Conservation (phyloP, 176 grass and related monocot species). For the Lolium multiflorum region DNA sequence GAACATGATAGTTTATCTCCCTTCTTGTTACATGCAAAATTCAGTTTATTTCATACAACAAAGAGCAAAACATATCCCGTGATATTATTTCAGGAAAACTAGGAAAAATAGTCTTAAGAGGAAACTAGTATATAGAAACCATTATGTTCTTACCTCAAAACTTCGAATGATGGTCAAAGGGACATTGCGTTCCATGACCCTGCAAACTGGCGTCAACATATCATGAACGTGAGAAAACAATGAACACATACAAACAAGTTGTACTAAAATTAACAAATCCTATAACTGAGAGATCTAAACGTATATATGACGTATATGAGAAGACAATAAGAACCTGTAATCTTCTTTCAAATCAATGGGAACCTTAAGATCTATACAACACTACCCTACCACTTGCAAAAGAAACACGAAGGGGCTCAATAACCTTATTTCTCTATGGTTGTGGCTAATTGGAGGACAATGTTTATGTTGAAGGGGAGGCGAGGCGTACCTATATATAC, state of each 20-base stretch:
- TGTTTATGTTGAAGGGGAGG: not conserved
- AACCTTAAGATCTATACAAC: not conserved
- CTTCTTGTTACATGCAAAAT: not conserved
- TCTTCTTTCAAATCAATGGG: not conserved
- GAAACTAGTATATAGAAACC: not conserved
- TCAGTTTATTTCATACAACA: not conserved
- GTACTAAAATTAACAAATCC: not conserved
- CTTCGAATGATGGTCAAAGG: conserved; percentile 12
- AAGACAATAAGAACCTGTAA: not conserved
- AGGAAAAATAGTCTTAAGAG: not conserved
- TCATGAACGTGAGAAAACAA: not conserved
- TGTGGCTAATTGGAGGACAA: not conserved
- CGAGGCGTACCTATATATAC: not conserved
- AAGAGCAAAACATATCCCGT: not conserved
- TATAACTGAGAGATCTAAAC: not conserved
- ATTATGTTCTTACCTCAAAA: conserved; percentile 32
- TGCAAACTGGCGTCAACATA: not conserved
- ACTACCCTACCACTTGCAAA: not conserved
- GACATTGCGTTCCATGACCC: not conserved
- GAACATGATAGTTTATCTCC: not conserved
- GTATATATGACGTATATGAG: not conserved
- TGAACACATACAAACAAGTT: not conserved
- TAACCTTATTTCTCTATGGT: not conserved
- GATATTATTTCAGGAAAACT: not conserved
- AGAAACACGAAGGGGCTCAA: not conserved